Evolutionary conservation across 768 basidiomycete species (phyloP).

Genomic region (Royoungia palumana): DNA sequence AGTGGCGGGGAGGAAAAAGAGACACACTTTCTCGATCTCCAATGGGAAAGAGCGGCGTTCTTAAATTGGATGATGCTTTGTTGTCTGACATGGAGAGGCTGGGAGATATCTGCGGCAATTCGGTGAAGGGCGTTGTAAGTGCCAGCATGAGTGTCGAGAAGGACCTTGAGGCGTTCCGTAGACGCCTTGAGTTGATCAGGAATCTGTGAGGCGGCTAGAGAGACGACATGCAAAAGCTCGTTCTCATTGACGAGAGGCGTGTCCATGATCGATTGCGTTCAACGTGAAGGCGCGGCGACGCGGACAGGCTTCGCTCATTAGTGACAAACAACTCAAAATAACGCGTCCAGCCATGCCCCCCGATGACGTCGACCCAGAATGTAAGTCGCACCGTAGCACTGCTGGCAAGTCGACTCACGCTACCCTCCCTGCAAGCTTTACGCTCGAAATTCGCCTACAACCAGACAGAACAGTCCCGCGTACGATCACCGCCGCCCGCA

Average conservation of each 20-base stretch:
- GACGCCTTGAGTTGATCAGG: constrained; percentile 46
- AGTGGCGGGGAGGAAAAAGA: background rate
- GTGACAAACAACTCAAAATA: constrained; percentile 36
- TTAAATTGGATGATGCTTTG: constrained; percentile 90
- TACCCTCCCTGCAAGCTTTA: background rate
- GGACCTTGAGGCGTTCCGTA: constrained; percentile 59
- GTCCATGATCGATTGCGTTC: constrained; percentile 25
- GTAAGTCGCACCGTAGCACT: background rate
- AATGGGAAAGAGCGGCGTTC: constrained; percentile 69
- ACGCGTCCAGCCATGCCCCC: constrained; percentile 38
- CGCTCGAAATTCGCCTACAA: constrained; percentile 43
- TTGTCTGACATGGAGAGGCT: constrained; percentile 67
- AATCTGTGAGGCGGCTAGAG: constrained; percentile 71
- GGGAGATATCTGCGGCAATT: constrained; percentile 58
- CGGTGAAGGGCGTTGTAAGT: constrained; percentile 69
- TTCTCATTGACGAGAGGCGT: constrained; percentile 48
- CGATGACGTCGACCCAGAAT: constrained; percentile 2
- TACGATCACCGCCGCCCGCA: background rate
- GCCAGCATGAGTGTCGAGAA: constrained; percentile 62
- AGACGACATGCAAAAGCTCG: constrained; percentile 65
- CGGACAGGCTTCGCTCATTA: background rate
- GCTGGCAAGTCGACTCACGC: background rate
- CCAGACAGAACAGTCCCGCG: background rate
- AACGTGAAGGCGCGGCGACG: background rate
- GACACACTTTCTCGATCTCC: constrained; percentile 73